A percentile compares a stretch with the other conserved stretches of the same genome.
Conservation (phyloP, 2,329 filamentous ascomycete species). For the Verticillium isaacii region DNA sequence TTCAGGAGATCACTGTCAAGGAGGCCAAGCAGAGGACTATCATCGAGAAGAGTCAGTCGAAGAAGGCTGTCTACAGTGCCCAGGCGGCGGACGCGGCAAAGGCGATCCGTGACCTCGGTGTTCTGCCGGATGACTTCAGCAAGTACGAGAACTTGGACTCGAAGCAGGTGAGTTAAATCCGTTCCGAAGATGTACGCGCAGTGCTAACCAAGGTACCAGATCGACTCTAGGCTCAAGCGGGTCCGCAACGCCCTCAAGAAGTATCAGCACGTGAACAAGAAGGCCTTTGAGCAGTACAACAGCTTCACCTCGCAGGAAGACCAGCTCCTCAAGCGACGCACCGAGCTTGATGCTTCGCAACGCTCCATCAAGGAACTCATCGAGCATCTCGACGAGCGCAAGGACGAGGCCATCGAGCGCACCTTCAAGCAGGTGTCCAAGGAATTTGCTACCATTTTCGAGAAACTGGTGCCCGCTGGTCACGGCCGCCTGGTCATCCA, state of each 20-base stretch:
- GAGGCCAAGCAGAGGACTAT: conserved; percentile 85
- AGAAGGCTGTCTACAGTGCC: conserved; percentile 73
- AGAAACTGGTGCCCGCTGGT: conserved; percentile 89
- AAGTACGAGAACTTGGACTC: conserved; percentile 82
- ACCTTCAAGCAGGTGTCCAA: conserved; percentile 97
- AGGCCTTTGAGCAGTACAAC: conserved; percentile 98
- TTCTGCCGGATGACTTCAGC: conserved; percentile 88
- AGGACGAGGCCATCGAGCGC: conserved; percentile 96
- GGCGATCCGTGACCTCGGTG: conserved; percentile 88
- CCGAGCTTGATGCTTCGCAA: conserved; percentile 83
- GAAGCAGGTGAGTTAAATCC: conserved; percentile 56
- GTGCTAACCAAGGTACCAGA: conserved; percentile 30
- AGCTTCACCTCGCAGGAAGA: conserved; percentile 93
- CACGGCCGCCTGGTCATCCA: conserved; percentile 91
- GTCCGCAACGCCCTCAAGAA: conserved; percentile 93
- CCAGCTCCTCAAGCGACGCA: conserved; percentile 74
- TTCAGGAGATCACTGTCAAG: conserved; percentile 69
- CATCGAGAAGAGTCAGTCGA: conserved; percentile 88
- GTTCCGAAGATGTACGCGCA: not conserved
- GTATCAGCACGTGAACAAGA: conserved; percentile 98
- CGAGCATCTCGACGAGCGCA: conserved; percentile 85
- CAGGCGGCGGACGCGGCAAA: conserved; percentile 77
- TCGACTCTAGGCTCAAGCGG: conserved; percentile 71
- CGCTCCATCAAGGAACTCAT: conserved; percentile 89
- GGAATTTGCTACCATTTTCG: conserved; percentile 90